Percentiles rank a stretch among this genome's conserved stretches.
Conservation (phyloP, 208 protist species). For the Leishmania aethiopica region DNA sequence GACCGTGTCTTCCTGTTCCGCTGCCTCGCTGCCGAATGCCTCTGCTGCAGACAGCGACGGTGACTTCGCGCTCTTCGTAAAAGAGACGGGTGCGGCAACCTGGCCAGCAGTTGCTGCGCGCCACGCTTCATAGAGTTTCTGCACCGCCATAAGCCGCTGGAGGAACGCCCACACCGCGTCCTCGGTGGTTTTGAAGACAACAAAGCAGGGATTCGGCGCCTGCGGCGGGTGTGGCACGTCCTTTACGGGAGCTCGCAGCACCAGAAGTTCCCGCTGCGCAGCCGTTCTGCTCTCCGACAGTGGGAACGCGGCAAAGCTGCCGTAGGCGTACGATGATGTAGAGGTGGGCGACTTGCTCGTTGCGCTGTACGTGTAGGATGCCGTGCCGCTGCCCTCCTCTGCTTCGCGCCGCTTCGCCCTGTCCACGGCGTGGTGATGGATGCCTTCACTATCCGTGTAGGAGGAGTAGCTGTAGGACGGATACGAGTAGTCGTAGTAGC, state of each 20-base stretch:
- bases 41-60: too few relatives aligned
- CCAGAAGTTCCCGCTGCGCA: slow-evolving; percentile 43
- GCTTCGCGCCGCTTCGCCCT: background rate
- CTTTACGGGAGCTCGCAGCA: slow-evolving; percentile 41
- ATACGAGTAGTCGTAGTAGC: slow-evolving; percentile 9
- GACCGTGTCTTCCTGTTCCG: slow-evolving; percentile 6
- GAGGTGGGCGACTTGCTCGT: slow-evolving; percentile 24
- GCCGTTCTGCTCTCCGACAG: background rate
- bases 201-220: slow-evolving; percentile 51
- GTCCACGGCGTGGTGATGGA: background rate
- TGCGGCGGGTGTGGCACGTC: slow-evolving; percentile 36
- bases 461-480: slow-evolving; percentile 16
- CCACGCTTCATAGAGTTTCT: slow-evolving; percentile 36
- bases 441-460: slow-evolving; percentile 23
- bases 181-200: slow-evolving; percentile 32
- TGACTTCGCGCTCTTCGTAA: background rate
- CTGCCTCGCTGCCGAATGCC: background rate
- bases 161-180: slow-evolving; percentile 58
- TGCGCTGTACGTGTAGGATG: slow-evolving; percentile 24
- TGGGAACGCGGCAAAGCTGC: slow-evolving; percentile 9
- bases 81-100: slow-evolving; percentile 4
- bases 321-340: slow-evolving; percentile 42
- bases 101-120: background rate
- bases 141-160: slow-evolving; percentile 44
- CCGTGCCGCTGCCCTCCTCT: background rate